Evolutionary conservation across 176 grass and related monocot genomes (phyloP).

Genomic region (Alopecurus myosuroides): DNA sequence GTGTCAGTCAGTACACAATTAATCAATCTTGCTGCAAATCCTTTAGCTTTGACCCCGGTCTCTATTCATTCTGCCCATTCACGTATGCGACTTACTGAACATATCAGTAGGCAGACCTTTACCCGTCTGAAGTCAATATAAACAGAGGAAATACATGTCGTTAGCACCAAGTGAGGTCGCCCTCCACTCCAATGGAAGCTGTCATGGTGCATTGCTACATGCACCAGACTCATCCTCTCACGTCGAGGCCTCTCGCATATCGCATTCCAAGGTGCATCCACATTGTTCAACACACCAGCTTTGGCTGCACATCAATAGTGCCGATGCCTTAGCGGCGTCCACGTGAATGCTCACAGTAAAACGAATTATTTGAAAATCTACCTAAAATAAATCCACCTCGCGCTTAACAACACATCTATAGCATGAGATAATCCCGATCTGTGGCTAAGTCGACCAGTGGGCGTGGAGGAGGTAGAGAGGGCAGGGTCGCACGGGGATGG

Average conservation of each 20-base stretch:
- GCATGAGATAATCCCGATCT: too few species aligned
- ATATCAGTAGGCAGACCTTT: not conserved
- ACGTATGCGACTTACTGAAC: not conserved
- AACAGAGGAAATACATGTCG: constrained; percentile 75
- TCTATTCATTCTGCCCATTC: not conserved
- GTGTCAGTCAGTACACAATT: not conserved
- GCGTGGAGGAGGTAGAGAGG: too few species aligned
- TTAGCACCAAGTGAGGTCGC: constrained; percentile 70
- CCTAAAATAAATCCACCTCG: constrained; percentile 67
- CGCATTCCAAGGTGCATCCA: constrained; percentile 63
- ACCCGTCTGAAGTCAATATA: constrained; percentile 77
- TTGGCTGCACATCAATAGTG: constrained; percentile 48
- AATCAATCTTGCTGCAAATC: not conserved
- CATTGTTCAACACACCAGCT: constrained; percentile 83
- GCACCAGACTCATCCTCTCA: constrained; percentile 56
- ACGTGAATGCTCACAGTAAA: not conserved
- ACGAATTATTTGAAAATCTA: not conserved
- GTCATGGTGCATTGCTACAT: constrained; percentile 62
- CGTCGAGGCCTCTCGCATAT: too few species aligned
- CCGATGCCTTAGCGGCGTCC: not conserved
- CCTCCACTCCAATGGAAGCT: constrained; percentile 90
- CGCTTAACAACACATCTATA: constrained; percentile 52
- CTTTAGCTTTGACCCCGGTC: not conserved
- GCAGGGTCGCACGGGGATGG: too few species aligned
- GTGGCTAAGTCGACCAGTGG: too few species aligned